These are phyloP conservation scores for Lobulomyces angularis DNA, from an alignment of 192 early-diverging fungal species.

Conservation along the genomic window DNA sequence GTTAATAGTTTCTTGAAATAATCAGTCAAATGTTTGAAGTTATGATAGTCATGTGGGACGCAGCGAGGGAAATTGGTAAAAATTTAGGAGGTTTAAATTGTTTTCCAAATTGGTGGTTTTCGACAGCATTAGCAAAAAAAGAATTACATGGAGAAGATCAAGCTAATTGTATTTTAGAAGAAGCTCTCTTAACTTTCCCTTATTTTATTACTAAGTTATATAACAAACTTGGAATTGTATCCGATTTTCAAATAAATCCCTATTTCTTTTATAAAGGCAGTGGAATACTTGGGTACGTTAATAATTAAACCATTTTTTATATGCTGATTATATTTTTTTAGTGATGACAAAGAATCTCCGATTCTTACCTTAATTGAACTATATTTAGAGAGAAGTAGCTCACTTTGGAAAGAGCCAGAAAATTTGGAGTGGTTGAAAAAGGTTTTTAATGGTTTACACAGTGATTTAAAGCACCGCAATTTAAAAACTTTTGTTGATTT, in stretches of 20 bases:
- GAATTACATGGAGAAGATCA: conserved; percentile 44
- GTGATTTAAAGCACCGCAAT: conserved; percentile 19
- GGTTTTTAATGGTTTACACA: conserved; percentile 29
- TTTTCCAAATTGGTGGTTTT: conserved; percentile 66
- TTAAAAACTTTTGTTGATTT: neutral
- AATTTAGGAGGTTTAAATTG: conserved; percentile 1
- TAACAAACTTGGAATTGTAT: conserved; percentile 10
- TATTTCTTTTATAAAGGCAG: conserved; percentile 1
- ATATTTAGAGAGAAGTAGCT: conserved; percentile 59
- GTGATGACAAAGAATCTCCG: too few species aligned
- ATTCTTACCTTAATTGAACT: conserved; percentile 56
- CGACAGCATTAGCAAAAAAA: conserved; percentile 62
- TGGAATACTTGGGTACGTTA: conserved; percentile 45
- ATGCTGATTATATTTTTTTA: too few species aligned
- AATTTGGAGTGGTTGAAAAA: conserved; percentile 30
- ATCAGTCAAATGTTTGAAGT: conserved; percentile 19
- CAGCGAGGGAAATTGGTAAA: conserved; percentile 9
- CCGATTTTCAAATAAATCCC: conserved; percentile 9
- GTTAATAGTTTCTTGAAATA: conserved; percentile 10
- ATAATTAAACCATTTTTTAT: too few species aligned
- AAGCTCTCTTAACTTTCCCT: neutral
- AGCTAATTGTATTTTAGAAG: too few species aligned
- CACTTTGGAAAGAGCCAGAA: conserved; percentile 79
- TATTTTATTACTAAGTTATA: neutral
- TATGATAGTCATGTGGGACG: conserved; percentile 28